Evolutionary conservation across 2,329 filamentous ascomycete species (phyloP).

Genomic region (Xenosphaeropsis pyriputrescens): DNA sequence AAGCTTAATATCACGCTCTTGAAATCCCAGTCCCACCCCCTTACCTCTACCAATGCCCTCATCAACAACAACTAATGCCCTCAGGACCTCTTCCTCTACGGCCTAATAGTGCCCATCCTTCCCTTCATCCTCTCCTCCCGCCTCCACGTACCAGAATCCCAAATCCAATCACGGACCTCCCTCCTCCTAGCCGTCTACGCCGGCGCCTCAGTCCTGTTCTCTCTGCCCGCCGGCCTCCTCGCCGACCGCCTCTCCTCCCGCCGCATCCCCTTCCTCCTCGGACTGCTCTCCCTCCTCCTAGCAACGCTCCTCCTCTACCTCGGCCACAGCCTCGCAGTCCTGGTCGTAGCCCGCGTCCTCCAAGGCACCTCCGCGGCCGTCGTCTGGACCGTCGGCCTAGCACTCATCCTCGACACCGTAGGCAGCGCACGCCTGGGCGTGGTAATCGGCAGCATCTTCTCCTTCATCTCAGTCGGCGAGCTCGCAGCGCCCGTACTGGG

Average conservation of each 20-base stretch:
- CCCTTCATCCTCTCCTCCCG: conserved; percentile 40
- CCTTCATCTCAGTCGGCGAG: conserved; percentile 40
- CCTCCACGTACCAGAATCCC: conserved; percentile 27
- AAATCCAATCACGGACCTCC: conserved; percentile 36
- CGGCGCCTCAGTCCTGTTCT: conserved; percentile 32
- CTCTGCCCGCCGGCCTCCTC: conserved; percentile 35
- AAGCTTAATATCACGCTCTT: neutral
- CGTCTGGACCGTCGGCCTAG: conserved; percentile 61
- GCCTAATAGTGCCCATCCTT: conserved; percentile 40
- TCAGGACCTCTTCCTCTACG: conserved; percentile 41
- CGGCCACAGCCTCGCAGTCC: conserved; percentile 41
- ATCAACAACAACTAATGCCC: neutral
- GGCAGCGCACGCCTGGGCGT: conserved; percentile 44
- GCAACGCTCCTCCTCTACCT: conserved; percentile 54
- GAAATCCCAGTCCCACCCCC: neutral
- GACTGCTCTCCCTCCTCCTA: conserved; percentile 38
- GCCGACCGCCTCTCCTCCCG: conserved; percentile 37
- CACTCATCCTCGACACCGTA: conserved; percentile 57
- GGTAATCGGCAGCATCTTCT: conserved; percentile 45
- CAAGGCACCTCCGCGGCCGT: conserved; percentile 57
- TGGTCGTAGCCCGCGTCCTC: conserved; percentile 48
- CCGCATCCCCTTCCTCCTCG: conserved; percentile 40
- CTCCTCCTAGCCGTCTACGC: conserved; percentile 38
- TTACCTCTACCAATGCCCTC: conserved; percentile 6
- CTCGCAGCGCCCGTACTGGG: conserved; percentile 42